These are phyloP conservation scores for Daedaleopsis sinensis DNA, from an alignment of 768 basidiomycete species.

Conservation along the genomic window DNA sequence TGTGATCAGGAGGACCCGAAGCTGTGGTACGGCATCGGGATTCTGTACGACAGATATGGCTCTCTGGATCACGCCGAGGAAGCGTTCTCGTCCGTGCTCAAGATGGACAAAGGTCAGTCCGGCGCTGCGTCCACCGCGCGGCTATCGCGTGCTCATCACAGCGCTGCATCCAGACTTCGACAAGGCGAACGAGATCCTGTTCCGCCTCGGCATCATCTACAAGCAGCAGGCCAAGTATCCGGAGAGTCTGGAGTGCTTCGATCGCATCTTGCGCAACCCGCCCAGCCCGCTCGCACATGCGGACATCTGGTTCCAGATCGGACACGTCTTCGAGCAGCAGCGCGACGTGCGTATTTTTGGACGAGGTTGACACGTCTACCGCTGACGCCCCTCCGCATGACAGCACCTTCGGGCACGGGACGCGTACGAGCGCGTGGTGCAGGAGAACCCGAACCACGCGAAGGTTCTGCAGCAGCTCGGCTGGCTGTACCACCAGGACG, in stretches of 20 bases:
- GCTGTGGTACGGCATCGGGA: constrained; percentile 99
- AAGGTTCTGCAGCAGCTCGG: constrained; percentile 98
- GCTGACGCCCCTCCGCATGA: background rate
- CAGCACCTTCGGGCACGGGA: constrained; percentile 91
- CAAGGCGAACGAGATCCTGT: constrained; percentile 98
- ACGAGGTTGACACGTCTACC: background rate
- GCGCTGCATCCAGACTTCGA: constrained; percentile 73
- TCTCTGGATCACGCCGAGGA: constrained; percentile 99
- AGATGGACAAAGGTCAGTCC: constrained; percentile 91
- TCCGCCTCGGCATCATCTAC: constrained; percentile 98
- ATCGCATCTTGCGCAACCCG: constrained; percentile 94
- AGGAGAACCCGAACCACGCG: constrained; percentile 91
- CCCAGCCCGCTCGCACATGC: constrained; percentile 94
- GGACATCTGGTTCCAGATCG: constrained; percentile 99
- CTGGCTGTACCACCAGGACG: constrained; percentile 96
- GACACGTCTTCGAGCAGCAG: constrained; percentile 97
- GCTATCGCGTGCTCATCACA: constrained; percentile 1
- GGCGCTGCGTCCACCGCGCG: constrained; percentile 9
- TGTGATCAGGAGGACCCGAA: constrained; percentile 84
- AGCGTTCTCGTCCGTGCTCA: constrained; percentile 92
- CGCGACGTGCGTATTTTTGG: constrained; percentile 72
- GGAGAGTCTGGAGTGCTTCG: constrained; percentile 89
- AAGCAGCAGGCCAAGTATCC: constrained; percentile 97
- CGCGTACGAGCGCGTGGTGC: constrained; percentile 94
- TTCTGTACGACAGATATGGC: constrained; percentile 97